Evolutionary conservation across 2,329 filamentous ascomycete species (phyloP).

Genomic region (Microdochium trichocladiopsis): DNA sequence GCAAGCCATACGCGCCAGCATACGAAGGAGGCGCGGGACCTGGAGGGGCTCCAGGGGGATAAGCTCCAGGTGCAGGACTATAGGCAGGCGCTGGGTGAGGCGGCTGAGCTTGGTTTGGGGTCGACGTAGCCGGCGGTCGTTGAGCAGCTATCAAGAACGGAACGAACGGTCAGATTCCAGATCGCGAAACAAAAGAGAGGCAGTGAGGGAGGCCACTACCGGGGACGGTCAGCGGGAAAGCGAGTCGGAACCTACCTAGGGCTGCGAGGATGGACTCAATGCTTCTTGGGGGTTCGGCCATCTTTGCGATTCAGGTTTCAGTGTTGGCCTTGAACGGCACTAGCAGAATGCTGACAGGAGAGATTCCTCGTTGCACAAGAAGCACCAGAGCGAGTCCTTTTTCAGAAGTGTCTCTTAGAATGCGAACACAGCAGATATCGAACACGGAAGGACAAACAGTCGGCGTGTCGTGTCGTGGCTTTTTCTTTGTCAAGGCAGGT

Average conservation of each 20-base stretch:
- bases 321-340: background rate
- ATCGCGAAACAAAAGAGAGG: slow-evolving; percentile 1
- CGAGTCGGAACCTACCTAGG: slow-evolving; percentile 13
- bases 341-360: background rate
- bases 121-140: slow-evolving; percentile 31
- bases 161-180: slow-evolving; percentile 10
- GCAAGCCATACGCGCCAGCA: slow-evolving; percentile 38
- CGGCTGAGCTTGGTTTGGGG: slow-evolving; percentile 34
- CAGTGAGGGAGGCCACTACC: slow-evolving; percentile 10
- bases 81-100: slow-evolving; percentile 23
- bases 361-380: background rate
- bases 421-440: background rate
- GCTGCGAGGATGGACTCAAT: slow-evolving; percentile 42
- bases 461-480: background rate
- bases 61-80: slow-evolving; percentile 28
- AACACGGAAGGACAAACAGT: background rate
- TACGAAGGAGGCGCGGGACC: slow-evolving; percentile 28
- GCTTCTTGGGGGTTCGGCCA: slow-evolving; percentile 31
- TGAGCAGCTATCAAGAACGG: slow-evolving; percentile 29
- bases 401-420: background rate
- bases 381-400: background rate
- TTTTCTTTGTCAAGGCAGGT: background rate
- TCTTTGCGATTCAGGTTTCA: slow-evolving; percentile 7
- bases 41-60: slow-evolving; percentile 29
- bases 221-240: slow-evolving; percentile 2